A percentile compares a stretch with the other conserved stretches of the same genome.
phyloP scores from a whole-genome alignment of 2,329 filamentous ascomycete genomes.

The Pseudogymnoascus pannorum region DNA sequence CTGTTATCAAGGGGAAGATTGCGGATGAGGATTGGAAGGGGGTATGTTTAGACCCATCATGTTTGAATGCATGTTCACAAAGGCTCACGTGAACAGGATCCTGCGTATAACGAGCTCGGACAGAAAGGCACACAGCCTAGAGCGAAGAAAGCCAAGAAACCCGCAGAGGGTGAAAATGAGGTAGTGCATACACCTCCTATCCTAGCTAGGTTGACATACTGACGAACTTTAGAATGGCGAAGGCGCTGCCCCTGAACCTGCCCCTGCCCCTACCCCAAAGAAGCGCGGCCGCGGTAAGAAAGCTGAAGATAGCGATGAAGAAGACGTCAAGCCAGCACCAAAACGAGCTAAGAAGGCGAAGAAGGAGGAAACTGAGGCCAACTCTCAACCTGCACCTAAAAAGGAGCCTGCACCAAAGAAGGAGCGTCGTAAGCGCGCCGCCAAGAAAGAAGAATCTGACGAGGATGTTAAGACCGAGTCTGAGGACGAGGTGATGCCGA shows the following conservation, averaged over 20 bases:
- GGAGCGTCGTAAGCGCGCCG: slow-evolving; percentile 30
- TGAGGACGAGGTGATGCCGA: slow-evolving; percentile 8
- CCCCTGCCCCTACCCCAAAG: slow-evolving; percentile 29
- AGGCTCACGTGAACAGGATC: slow-evolving; percentile 21
- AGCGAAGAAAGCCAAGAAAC: slow-evolving; percentile 18
- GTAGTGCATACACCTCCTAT: not conserved
- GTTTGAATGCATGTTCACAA: not conserved
- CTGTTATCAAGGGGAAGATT: slow-evolving; percentile 71
- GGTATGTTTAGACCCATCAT: slow-evolving; percentile 44
- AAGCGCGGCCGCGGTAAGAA: slow-evolving; percentile 30
- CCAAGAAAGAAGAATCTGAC: slow-evolving; percentile 20
- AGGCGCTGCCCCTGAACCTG: not conserved
- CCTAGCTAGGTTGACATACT: slow-evolving; percentile 9
- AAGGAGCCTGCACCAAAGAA: slow-evolving; percentile 4
- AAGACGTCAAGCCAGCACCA: slow-evolving; percentile 9
- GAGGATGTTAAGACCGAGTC: slow-evolving; percentile 12
- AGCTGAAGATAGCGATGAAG: slow-evolving; percentile 16
- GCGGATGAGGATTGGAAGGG: slow-evolving; percentile 83
- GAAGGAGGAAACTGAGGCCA: slow-evolving; percentile 7
- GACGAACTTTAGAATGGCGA: slow-evolving; percentile 12
- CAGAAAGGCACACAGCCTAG: slow-evolving; percentile 21
- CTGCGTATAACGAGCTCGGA: slow-evolving; percentile 29
- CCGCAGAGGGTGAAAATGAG: slow-evolving; percentile 14
- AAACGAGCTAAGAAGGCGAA: slow-evolving; percentile 9
- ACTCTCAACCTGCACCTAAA: slow-evolving; percentile 9